phyloP scores from a whole-genome alignment of 257 asterid genomes.

The Solanum rostratum region DNA sequence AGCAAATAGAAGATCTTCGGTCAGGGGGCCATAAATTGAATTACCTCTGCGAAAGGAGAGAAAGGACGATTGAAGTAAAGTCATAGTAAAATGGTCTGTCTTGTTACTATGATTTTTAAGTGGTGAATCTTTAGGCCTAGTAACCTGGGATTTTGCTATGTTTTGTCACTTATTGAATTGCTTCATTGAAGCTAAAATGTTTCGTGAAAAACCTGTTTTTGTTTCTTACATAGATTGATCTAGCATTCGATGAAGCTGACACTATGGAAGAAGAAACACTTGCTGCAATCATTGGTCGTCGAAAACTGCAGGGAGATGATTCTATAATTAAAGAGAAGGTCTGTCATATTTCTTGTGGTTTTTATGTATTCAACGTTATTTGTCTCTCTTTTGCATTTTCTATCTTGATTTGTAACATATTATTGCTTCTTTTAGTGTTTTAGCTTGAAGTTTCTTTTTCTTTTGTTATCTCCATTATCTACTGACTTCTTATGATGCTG shows the following conservation, averaged over 20 bases:
- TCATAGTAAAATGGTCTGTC: neutral
- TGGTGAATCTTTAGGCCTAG: neutral
- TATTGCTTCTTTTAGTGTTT: conserved; percentile 7
- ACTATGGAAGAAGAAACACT: conserved; percentile 58
- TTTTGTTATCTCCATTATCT: conserved; percentile 10
- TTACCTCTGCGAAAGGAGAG: neutral
- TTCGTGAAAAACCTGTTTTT: neutral
- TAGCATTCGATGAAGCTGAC: conserved; percentile 68
- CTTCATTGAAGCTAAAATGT: neutral
- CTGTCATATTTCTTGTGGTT: conserved; percentile 7
- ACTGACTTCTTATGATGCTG: neutral
- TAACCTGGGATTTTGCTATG: neutral
- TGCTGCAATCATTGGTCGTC: conserved; percentile 53
- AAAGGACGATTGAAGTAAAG: neutral
- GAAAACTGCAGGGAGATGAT: conserved; percentile 53
- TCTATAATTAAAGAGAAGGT: conserved; percentile 66
- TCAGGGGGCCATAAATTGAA: neutral
- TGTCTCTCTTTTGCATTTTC: neutral
- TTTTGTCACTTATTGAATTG: neutral
- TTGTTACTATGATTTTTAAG: neutral
- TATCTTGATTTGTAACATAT: conserved; percentile 11
- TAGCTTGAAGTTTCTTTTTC: neutral
- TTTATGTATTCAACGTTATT: neutral
- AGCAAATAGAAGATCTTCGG: neutral
- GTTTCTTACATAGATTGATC: conserved; percentile 25